Evolutionary conservation across 352 stramenopile species (phyloP).

Genomic region (Phytophthora rubi): DNA sequence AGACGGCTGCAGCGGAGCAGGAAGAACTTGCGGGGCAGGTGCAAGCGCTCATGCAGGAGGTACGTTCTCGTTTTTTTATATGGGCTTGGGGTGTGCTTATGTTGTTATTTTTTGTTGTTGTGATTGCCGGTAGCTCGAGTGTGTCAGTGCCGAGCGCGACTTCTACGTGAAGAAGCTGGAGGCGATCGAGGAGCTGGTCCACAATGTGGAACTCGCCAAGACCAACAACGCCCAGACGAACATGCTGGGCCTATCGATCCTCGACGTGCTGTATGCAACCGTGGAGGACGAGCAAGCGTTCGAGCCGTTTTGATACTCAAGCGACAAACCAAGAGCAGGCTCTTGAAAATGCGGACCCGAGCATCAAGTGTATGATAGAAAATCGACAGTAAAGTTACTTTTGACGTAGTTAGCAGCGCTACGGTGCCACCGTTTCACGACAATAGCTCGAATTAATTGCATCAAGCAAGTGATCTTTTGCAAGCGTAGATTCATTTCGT

Average conservation of each 20-base stretch:
- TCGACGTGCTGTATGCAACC: constrained; percentile 80
- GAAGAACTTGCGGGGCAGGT: not conserved
- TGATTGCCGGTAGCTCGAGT: constrained; percentile 52
- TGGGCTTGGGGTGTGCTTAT: no score
- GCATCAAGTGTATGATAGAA: not conserved
- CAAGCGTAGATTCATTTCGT: no score
- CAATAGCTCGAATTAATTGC: no score
- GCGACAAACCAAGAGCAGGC: not conserved
- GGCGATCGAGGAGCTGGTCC: constrained; percentile 95
- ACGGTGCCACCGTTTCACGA: no score
- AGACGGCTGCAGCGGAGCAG: constrained; percentile 6
- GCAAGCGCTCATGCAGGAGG: not conserved
- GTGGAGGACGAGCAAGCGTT: constrained; percentile 47
- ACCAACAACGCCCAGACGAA: constrained; percentile 32
- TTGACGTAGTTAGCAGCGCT: not conserved
- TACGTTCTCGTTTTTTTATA: not conserved
- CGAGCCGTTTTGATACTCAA: constrained; percentile 13
- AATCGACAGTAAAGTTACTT: not conserved
- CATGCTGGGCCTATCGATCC: constrained; percentile 58
- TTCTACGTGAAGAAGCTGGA: constrained; percentile 99
- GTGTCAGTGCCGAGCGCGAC: constrained; percentile 92
- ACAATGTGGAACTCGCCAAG: constrained; percentile 56
- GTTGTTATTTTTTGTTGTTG: not conserved
- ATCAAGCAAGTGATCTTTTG: no score
- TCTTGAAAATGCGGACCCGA: not conserved